Conservation (phyloP, 495 filamentous ascomycete species). For the Filosporella fistucella region DNA sequence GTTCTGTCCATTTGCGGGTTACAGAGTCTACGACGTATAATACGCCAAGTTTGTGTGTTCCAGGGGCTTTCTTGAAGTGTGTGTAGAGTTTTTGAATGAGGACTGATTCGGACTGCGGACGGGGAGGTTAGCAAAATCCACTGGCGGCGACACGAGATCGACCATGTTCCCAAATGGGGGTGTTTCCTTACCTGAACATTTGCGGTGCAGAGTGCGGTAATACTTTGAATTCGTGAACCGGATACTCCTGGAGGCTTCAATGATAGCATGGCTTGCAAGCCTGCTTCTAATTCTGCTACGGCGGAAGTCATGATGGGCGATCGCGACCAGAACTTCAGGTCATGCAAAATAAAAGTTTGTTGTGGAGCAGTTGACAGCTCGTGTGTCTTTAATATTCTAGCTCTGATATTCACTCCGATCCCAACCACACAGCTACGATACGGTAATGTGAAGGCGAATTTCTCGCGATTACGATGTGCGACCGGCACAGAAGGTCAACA, state of each 20-base stretch:
- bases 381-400: constrained; percentile 14
- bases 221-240: constrained; percentile 78
- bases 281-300: constrained; percentile 85
- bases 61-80: constrained; percentile 93
- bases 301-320: constrained; percentile 61
- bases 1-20: constrained; percentile 96
- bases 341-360: constrained; percentile 13
- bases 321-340: constrained; percentile 14
- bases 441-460: constrained; percentile 13
- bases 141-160: too few relatives aligned
- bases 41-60: constrained; percentile 95
- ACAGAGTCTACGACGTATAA: constrained; percentile 99
- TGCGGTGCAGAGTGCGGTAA: constrained; percentile 78
- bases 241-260: constrained; percentile 93
- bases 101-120: constrained; percentile 80
- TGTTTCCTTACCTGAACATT: constrained; percentile 83
- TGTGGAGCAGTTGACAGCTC: constrained; percentile 8
- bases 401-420: constrained; percentile 7
- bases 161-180: too few relatives aligned
- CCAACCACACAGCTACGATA: constrained; percentile 17
- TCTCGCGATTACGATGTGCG: constrained; percentile 20
- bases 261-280: constrained; percentile 84
- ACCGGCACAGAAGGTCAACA: constrained; percentile 7
- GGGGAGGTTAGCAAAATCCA: constrained; percentile 19
- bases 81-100: constrained; percentile 95